A percentile compares a stretch with the other conserved stretches of the same genome.
These are phyloP conservation scores for Mycena rosella DNA, from an alignment of 768 basidiomycete species.

Conservation along the genomic window DNA sequence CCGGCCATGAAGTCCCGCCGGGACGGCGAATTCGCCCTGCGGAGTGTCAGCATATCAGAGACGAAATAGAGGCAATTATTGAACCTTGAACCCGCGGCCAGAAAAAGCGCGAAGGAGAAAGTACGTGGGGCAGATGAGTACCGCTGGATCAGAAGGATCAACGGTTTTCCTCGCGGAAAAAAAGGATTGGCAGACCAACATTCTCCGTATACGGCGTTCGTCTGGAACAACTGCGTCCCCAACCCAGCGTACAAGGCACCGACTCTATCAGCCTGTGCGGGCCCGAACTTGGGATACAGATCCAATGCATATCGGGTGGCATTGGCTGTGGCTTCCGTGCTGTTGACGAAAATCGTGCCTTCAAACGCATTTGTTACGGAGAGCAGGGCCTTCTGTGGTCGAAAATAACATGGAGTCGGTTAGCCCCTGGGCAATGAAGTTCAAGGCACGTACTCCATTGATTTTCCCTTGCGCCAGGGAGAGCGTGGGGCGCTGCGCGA, in stretches of 20 bases:
- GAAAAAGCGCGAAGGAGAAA: conserved; percentile 37
- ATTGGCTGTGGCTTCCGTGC: conserved; percentile 6
- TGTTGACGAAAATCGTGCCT: conserved; percentile 41
- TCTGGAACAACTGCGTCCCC: conserved; percentile 19
- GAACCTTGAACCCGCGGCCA: conserved; percentile 41
- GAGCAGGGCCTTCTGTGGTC: not conserved
- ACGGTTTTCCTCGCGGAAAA: not conserved
- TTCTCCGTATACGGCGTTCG: conserved; percentile 31
- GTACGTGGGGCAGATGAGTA: conserved; percentile 37
- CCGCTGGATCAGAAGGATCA: conserved; percentile 38
- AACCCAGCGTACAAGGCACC: conserved; percentile 19
- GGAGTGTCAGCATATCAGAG: too few relatives aligned
- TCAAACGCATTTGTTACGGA: conserved; percentile 44
- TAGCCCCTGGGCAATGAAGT: not conserved
- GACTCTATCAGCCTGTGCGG: conserved; percentile 25
- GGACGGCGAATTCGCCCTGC: conserved; percentile 43
- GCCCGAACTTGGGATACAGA: too few relatives aligned
- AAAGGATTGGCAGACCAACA: conserved; percentile 5
- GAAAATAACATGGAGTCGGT: too few relatives aligned
- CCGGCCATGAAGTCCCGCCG: conserved; percentile 37
- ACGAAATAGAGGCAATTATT: not conserved
- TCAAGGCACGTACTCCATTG: conserved; percentile 39
- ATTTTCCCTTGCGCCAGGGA: conserved; percentile 41
- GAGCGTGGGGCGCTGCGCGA: conserved; percentile 44
- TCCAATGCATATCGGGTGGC: conserved; percentile 29